Base-by-base conservation (phyloP, 352 stramenopile species). In the Phytophthora foliorum region DNA sequence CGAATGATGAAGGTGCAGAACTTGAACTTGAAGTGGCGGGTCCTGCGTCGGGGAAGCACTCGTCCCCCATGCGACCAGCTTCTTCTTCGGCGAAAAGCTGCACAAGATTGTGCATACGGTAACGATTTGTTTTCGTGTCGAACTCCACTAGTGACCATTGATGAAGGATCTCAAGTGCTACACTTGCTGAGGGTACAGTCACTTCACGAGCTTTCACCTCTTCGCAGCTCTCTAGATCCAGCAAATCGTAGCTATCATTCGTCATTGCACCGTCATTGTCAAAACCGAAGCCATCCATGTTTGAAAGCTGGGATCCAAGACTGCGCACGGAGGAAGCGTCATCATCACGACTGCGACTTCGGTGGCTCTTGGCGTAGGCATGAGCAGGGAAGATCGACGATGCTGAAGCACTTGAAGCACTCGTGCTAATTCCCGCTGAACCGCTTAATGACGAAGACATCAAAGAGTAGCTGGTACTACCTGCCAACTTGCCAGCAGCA, bases 31-130 rank as follows among this genome's bases (percentile, higher is more conserved):
- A 51, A 42, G 48, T 10, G 39, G 58, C 7, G 32, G 58, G 11
- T 22, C 38, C 54, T 41, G 63, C 19, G 38, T 84, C 68, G 19
- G 73, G 32, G 14, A 88, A 69, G 0, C 60, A 64, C 52, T 84
- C 72, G 5, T 91, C 85, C 16, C 80, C 81, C 57, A 93, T 74
- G 19, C 73, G 69, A 32, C 66, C 78, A 42, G 84, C 85, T 77
- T 95, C 88, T 56, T 93, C 84, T 63, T 95, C 86, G 2, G 88
- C 88, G 69, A 95, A 95, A 32, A 93, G 76, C 61, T 94, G 88
- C 25, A 95, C 82, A 19, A 95, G 80, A 38, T 92, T 95, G 62
- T 95, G 88, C 77, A 95, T 89, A 2, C 85, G 88, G 69, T 93
- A 95, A 13, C 82, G 79, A 63, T 83, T 89, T 6, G 80, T 77